Percentiles rank a stretch among this genome's conserved stretches.
Conservation (phyloP, 768 basidiomycete genomes). For the Lactarius vividus region DNA sequence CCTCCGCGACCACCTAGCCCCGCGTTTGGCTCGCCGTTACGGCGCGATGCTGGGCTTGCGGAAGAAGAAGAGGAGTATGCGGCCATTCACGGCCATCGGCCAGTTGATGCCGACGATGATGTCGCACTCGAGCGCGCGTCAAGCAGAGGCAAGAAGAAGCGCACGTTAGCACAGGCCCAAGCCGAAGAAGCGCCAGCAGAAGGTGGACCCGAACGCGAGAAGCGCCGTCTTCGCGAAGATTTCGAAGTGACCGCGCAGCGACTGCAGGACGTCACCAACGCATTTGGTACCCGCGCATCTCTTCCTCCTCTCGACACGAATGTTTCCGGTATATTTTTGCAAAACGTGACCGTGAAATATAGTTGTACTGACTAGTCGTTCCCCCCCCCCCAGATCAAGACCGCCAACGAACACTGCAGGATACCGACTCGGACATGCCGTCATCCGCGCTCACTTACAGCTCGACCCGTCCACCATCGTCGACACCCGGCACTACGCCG, state of each 20-base stretch:
- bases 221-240: constrained; percentile 40
- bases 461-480: constrained; percentile 38
- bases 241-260: constrained; percentile 41
- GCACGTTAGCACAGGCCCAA: constrained; percentile 40
- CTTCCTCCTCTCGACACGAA: constrained; percentile 40
- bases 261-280: constrained; percentile 66
- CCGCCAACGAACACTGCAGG: constrained; percentile 12
- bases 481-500: constrained; percentile 46
- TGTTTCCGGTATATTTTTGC: constrained; percentile 33
- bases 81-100: constrained; percentile 33
- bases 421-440: constrained; percentile 27
- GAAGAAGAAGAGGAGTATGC: constrained; percentile 54
- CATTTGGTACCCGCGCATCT: constrained; percentile 40
- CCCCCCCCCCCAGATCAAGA: constrained; percentile 14
- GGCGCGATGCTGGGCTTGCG: constrained; percentile 52
- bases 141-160: constrained; percentile 52
- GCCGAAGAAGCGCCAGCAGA: constrained; percentile 34
- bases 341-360: too few relatives aligned
- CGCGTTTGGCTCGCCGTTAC: constrained; percentile 60
- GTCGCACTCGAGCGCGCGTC: constrained; percentile 37
- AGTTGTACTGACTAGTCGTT: too few relatives aligned
- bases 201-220: constrained; percentile 31
- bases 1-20: constrained; percentile 62
- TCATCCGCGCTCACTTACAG: constrained; percentile 34
- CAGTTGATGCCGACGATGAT: constrained; percentile 39